Conservation (phyloP, 2,329 filamentous ascomycete species). For the Xylariaceae sp. region DNA sequence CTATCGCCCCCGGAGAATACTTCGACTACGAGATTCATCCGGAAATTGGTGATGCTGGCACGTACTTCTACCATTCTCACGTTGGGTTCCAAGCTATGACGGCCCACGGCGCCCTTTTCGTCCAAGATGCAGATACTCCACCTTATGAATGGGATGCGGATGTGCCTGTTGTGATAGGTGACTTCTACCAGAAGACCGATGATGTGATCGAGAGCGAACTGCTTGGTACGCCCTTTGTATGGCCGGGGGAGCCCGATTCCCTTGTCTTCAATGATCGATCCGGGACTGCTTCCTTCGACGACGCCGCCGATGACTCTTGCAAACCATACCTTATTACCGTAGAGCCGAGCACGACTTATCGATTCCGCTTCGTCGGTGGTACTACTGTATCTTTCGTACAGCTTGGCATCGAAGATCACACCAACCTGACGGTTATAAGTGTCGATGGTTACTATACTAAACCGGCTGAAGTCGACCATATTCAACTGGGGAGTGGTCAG, state of each 20-base stretch:
- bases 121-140: slow-evolving; percentile 43
- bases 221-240: slow-evolving; percentile 44
- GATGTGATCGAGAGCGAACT: slow-evolving; percentile 46
- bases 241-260: slow-evolving; percentile 54
- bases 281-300: slow-evolving; percentile 35
- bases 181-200: slow-evolving; percentile 54
- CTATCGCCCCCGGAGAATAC: slow-evolving; percentile 55
- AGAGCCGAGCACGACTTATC: slow-evolving; percentile 55
- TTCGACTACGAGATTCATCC: slow-evolving; percentile 63
- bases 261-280: slow-evolving; percentile 54
- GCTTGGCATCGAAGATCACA: slow-evolving; percentile 53
- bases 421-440: slow-evolving; percentile 52
- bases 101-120: slow-evolving; percentile 52
- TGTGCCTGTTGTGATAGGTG: slow-evolving; percentile 48
- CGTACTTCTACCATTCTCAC: slow-evolving; percentile 66
- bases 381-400: slow-evolving; percentile 50
- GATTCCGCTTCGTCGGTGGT: slow-evolving; percentile 54
- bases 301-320: slow-evolving; percentile 35
- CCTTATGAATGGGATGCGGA: slow-evolving; percentile 62
- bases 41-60: slow-evolving; percentile 49
- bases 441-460: slow-evolving; percentile 54
- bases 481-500: slow-evolving; percentile 55
- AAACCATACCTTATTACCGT: slow-evolving; percentile 51
- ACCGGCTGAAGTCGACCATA: slow-evolving; percentile 40
- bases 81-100: slow-evolving; percentile 58